Base-by-base conservation (phyloP, 331 rosid species). In the Pyracantha coccinea region DNA sequence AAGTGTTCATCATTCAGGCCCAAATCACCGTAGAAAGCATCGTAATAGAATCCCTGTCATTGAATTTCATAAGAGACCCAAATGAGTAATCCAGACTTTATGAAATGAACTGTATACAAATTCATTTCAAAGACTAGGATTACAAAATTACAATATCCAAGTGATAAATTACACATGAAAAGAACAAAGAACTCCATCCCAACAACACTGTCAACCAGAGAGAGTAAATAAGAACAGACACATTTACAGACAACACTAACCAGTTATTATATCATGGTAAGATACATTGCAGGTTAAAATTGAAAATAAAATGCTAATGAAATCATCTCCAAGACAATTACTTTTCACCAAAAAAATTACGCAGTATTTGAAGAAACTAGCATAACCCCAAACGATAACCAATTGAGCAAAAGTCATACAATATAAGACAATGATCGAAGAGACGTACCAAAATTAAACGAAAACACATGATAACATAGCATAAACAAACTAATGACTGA, bases 31-130 rank as follows among this genome's bases (percentile, higher is more conserved):
- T 94, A 94, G 84, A 87, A 92, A 1, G 89, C 99, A 82, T 94
- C 99, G 47, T 94, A 94, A 80, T 92, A 94, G 84, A 94, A 94
- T n/a, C 99, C 99, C 99, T 94, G 84, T 80, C 52, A 79, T 14
- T 29, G 72, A 75, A 78, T 62, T 73, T 74, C 59, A 66, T 62
- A 57, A 66, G 75, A 21, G 32, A 44, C 66, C 31, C 54, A 14
- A 33, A 16, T 23, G 17, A 57, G 35, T 35, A 23, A 33, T 21
- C 11, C 1, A 4, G 13, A 8, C 16, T 16, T n/a, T n/a, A n/a
- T n/a, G 3, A 7, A 63, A 31, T 16, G 68, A 8, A 27, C 16
- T 7, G 24, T 16, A 19, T 19, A 4, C 35, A 31, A 31, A 63
- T 29, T 31, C 14, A 63, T 29, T 8, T 29, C 68, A 21, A 29